Evolutionary conservation across 75 land plant genomes (phyloP), one percentile per base, ranked within the genome.

Genomic region (Sequoia sempervirens): DNA sequence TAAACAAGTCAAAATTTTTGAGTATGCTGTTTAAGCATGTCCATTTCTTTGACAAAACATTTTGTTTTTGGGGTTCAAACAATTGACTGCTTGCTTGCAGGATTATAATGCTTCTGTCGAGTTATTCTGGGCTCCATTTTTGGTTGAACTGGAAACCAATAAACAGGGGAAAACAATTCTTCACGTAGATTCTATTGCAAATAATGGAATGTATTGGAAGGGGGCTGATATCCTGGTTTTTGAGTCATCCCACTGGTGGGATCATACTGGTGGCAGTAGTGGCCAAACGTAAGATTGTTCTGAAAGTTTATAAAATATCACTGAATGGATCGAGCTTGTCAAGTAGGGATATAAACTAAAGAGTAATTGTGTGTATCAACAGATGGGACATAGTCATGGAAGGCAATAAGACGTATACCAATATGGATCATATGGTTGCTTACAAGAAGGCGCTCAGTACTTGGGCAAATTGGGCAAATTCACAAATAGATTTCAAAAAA

Each of bases 231-330:
- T 93, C 54, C 84, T 96, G 41, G 84, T 96, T 45, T 96, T 94
- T 86, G 95, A 96, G 83, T 78, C 94, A 8, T 93, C 95, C 86
- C 95, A 96, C 61, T 96, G 98, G 98, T 96, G 98, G 98, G 83
- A 82, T 18, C 92, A 93, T 86, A 83, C 66, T 8, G 92, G 92
- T 81, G 86, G 46, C 2, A 36, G 72, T 13, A 68, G 30, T 20
- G 30, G 11, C 28, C 1, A 2, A 68, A 23, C 30, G 70, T 20
- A 26, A 10, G 70, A 6, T 20, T 68, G 30, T n/a, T 68, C 5
- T n/a, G 69, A n/a, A 28, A 26, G 0, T 68, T 28, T 26, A 2
- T 10, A 4, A 68, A 2, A n/a, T 61, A 20, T 18, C 66, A 61
- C 6, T 61, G 66, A 26, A 61, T 61, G 66, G 5, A 61, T 4